Base-by-base conservation (phyloP, 768 basidiomycete genomes). In the Podaxis sp. region DNA sequence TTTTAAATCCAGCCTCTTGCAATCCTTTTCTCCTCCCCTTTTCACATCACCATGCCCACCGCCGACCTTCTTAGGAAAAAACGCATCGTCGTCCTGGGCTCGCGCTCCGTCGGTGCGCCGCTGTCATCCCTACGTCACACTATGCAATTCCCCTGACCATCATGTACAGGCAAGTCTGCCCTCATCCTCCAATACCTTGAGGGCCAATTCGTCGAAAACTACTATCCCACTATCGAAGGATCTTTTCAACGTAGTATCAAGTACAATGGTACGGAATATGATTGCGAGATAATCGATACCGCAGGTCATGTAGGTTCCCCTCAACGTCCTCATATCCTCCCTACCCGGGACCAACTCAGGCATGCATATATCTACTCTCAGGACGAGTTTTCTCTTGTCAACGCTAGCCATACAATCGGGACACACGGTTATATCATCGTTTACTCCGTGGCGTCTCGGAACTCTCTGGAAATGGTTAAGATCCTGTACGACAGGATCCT, bases 391-490 rank as follows among this genome's bases (percentile, higher is more conserved):
- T 91, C 92, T 11, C 88, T 95, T 62, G 82, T 98, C 65, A 89
- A 89, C 63, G 83, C 89, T 28, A 93, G 91, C 66, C 92, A 96
- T 70, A 92, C 90, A 36, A 90, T 97, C 66, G 95, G 95, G 35
- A 90, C 94, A 63, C 95, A 98, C 70, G 95, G 95, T 67, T 97
- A 88, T 71, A 84, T 98, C 66, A 85, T 98, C 61, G 93, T 96
- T 51, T 98, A 96, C 76, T 92, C 91, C 0, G 90, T 96, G 72
- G 81, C 90, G 2, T 91, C 89, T 13, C 82, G 89, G 62, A 85
- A 86, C 67, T 93, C 90, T 2, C 95, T 95, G 76, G 88, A 97
- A 62, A 94, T 96, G 90, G 81, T 95, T 65, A 83, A 89, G 66
- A 86, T 89, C 69, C 84, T 97, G 53, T 90, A 96, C 69, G 90